phyloP scores from a whole-genome alignment of 495 filamentous ascomycete species.

The Aspergillus panamensis region DNA sequence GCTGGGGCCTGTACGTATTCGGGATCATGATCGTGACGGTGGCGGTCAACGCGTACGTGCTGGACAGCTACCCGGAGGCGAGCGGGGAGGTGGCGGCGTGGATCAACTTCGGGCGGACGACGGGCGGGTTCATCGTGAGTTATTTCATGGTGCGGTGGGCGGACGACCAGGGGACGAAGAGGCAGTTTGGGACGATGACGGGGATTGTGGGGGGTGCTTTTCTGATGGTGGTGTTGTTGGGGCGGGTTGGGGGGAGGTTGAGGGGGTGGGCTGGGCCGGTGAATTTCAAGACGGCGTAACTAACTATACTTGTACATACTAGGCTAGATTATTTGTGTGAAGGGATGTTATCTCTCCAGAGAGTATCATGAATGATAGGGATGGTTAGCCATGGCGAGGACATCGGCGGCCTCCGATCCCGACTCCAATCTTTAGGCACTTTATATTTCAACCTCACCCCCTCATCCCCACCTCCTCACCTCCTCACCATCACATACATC shows the following conservation, averaged over 20 bases:
- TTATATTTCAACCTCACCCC: not conserved
- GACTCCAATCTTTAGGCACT: too few relatives aligned
- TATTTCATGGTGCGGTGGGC: slow-evolving; percentile 50
- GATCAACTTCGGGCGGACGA: slow-evolving; percentile 46
- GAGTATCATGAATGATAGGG: not conserved
- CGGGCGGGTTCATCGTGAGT: slow-evolving; percentile 48
- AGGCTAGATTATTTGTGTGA: too few relatives aligned
- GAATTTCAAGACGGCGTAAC: slow-evolving; percentile 12
- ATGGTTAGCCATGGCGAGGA: too few relatives aligned
- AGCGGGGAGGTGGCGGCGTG: slow-evolving; percentile 54
- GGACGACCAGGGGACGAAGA: slow-evolving; percentile 25
- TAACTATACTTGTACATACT: too few relatives aligned
- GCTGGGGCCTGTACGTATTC: slow-evolving; percentile 54
- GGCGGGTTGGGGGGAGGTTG: slow-evolving; percentile 45
- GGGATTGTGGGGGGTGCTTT: slow-evolving; percentile 41
- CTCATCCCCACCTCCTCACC: not conserved
- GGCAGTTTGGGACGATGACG: slow-evolving; percentile 50
- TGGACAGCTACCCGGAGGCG: slow-evolving; percentile 57
- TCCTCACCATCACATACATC: not conserved
- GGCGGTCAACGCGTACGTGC: slow-evolving; percentile 55
- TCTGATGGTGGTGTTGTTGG: slow-evolving; percentile 39
- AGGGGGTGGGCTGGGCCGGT: slow-evolving; percentile 27
- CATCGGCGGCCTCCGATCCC: not conserved
- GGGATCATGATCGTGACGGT: slow-evolving; percentile 65
- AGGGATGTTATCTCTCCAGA: too few relatives aligned